phyloP scores from a whole-genome alignment of 305 asterid genomes.

The Ajuga reptans region DNA sequence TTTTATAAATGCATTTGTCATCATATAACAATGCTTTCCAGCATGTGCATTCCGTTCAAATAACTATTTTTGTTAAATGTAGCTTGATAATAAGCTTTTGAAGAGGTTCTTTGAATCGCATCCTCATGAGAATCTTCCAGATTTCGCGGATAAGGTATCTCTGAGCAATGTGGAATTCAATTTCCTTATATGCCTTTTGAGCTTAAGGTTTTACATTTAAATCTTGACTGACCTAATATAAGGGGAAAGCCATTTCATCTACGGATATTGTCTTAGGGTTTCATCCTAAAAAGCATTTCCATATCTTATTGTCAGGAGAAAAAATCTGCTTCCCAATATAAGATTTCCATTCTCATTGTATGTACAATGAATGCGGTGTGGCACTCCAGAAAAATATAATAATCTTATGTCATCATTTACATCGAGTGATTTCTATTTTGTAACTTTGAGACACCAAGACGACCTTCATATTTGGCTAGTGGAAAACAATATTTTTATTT shows the following conservation, averaged over 20 bases:
- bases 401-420: not conserved
- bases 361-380: not conserved
- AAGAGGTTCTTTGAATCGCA: constrained; percentile 65
- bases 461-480: not conserved
- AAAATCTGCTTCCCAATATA: not conserved
- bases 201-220: not conserved
- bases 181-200: constrained; percentile 1
- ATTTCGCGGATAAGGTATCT: constrained; percentile 79
- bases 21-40: not conserved
- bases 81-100: constrained; percentile 85
- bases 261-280: not conserved
- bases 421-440: not conserved
- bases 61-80: constrained; percentile 30
- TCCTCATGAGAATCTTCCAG: constrained; percentile 78
- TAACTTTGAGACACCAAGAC: not conserved
- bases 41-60: constrained; percentile 9
- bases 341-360: not conserved
- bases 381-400: not conserved
- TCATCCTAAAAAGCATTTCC: not conserved
- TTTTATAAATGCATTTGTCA: constrained; percentile 2
- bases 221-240: too few species aligned
- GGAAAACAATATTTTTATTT: not conserved
- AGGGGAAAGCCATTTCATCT: not conserved
- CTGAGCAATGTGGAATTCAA: not conserved
- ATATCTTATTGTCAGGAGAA: not conserved